phyloP scores from a whole-genome alignment of 805 yeast species.

The Maudiozyma turicensis region DNA sequence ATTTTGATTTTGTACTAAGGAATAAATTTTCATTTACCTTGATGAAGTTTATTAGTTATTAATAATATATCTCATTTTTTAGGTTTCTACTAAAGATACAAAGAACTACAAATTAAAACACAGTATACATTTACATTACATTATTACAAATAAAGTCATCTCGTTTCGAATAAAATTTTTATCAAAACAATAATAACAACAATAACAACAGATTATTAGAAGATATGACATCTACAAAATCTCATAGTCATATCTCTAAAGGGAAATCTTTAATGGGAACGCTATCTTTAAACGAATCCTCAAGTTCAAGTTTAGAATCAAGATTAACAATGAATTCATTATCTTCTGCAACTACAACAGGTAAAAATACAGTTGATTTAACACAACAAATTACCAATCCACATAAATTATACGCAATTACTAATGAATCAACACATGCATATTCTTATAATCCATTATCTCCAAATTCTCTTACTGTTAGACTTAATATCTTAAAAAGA shows the following conservation, averaged over 20 bases:
- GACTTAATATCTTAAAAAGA: conserved; percentile 62
- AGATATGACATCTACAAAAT: background rate
- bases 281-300: background rate
- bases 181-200: background rate
- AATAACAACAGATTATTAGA: background rate
- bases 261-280: background rate
- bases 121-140: too few species aligned
- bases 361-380: background rate
- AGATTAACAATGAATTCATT: background rate
- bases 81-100: too few species aligned
- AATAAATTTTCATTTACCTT: too few species aligned
- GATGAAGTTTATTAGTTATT: too few species aligned
- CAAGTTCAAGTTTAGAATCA: background rate
- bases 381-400: conserved; percentile 1
- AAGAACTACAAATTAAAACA: too few species aligned
- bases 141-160: too few species aligned
- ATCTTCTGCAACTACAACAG: background rate
- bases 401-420: conserved; percentile 46
- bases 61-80: too few species aligned
- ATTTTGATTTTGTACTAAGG: too few species aligned
- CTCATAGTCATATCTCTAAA: background rate
- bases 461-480: conserved; percentile 64
- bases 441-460: conserved; percentile 75
- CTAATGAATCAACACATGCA: conserved; percentile 70
- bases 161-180: too few species aligned